Conservation (phyloP, 345 rosid genomes). For the Hibiscus syriacus region DNA sequence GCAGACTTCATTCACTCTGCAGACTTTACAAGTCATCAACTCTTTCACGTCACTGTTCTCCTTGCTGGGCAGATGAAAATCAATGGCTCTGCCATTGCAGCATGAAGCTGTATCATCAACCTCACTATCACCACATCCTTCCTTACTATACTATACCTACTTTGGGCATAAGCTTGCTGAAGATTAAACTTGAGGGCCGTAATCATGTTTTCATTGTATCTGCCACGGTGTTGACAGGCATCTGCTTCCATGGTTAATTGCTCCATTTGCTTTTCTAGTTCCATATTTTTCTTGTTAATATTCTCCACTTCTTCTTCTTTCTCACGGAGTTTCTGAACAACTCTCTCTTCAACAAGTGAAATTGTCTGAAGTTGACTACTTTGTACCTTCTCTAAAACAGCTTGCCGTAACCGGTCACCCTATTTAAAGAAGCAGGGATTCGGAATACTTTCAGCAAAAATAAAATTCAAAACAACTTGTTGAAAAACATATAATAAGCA, state of each 20-base stretch:
- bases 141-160: slow-evolving; percentile 57
- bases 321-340: slow-evolving; percentile 51
- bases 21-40: slow-evolving; percentile 65
- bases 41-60: slow-evolving; percentile 31
- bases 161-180: slow-evolving; percentile 55
- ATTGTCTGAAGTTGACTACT: slow-evolving; percentile 44
- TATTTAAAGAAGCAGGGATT: slow-evolving; percentile 17
- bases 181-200: slow-evolving; percentile 58
- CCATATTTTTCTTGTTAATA: slow-evolving; percentile 61
- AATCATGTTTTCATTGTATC: slow-evolving; percentile 62
- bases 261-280: slow-evolving; percentile 68
- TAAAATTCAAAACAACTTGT: not conserved
- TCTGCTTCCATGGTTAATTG: slow-evolving; percentile 61
- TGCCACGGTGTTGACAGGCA: slow-evolving; percentile 73
- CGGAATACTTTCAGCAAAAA: not conserved
- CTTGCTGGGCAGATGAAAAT: slow-evolving; percentile 41
- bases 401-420: slow-evolving; percentile 55
- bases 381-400: slow-evolving; percentile 55
- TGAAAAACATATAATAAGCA: not conserved
- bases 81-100: slow-evolving; percentile 46
- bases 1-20: slow-evolving; percentile 60
- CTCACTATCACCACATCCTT: slow-evolving; percentile 93
- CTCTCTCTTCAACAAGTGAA: slow-evolving; percentile 52
- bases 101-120: slow-evolving; percentile 83
- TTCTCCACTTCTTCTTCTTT: slow-evolving; percentile 70